Percentiles rank a stretch among this genome's conserved stretches.
Conservation (phyloP, 805 yeast genomes). For the Ascoidea tarda region DNA sequence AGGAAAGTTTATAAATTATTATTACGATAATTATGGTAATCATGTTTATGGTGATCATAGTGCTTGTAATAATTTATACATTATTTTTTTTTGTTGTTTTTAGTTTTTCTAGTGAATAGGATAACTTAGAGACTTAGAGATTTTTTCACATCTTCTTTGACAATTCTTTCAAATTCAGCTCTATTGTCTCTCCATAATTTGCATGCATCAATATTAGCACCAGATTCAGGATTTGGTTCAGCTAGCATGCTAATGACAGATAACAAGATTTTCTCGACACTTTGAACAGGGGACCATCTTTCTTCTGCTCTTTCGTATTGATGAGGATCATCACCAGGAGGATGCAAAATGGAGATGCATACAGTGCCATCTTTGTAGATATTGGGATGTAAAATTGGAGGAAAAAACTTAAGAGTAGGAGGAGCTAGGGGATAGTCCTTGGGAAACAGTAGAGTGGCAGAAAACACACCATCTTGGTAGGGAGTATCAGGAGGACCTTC, state of each 20-base stretch:
- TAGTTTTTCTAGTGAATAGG: no score
- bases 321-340: slow-evolving; percentile 96
- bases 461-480: slow-evolving; percentile 79
- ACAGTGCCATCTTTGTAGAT: slow-evolving; percentile 91
- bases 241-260: slow-evolving; percentile 95
- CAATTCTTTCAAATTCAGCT: slow-evolving; percentile 47
- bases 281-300: slow-evolving; percentile 96
- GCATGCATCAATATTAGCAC: slow-evolving; percentile 72
- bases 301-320: slow-evolving; percentile 93
- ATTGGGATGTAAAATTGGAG: slow-evolving; percentile 86
- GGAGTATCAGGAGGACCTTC: slow-evolving; percentile 80
- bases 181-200: slow-evolving; percentile 87
- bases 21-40: no score
- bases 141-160: slow-evolving; percentile 51
- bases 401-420: slow-evolving; percentile 60
- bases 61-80: no score
- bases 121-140: slow-evolving; percentile 46
- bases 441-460: slow-evolving; percentile 62
- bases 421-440: slow-evolving; percentile 74
- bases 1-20: no score
- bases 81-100: no score
- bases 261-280: slow-evolving; percentile 88
- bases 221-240: slow-evolving; percentile 92
- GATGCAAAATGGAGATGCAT: slow-evolving; percentile 87
- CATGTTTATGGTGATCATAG: no score